These are phyloP conservation scores for Tolypocladium pustulatum DNA, from an alignment of 2,329 filamentous ascomycete species.

Conservation along the genomic window DNA sequence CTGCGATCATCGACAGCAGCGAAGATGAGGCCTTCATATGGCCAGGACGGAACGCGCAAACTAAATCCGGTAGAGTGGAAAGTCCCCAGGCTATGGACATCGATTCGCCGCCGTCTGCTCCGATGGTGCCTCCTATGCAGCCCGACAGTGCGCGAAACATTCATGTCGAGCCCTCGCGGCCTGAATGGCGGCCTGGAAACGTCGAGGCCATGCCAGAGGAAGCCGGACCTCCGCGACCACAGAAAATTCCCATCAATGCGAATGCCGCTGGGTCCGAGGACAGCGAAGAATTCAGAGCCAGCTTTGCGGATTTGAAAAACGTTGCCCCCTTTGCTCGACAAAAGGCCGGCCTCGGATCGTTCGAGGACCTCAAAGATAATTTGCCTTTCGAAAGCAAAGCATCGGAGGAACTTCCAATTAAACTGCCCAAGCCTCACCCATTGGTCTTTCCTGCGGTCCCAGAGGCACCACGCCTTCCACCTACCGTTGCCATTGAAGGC, in stretches of 20 bases:
- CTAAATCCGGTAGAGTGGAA: conserved; percentile 18
- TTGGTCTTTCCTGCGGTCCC: conserved; percentile 39
- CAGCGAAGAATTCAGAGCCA: conserved; percentile 42
- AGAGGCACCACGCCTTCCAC: conserved; percentile 35
- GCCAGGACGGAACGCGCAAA: conserved; percentile 22
- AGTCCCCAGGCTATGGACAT: conserved; percentile 57
- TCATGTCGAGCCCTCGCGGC: conserved; percentile 45
- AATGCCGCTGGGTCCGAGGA: conserved; percentile 43
- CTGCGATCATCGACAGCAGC: conserved; percentile 36
- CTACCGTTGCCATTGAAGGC: conserved; percentile 29
- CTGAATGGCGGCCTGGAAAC: conserved; percentile 48
- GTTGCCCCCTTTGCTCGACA: conserved; percentile 42
- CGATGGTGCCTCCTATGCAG: conserved; percentile 9
- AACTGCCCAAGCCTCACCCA: conserved; percentile 19
- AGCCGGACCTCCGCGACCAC: conserved; percentile 7
- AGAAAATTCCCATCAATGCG: conserved; percentile 14
- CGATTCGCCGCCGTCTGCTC: conserved; percentile 36
- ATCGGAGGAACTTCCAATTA: conserved; percentile 28
- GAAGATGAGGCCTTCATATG: conserved; percentile 27
- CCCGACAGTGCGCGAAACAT: conserved; percentile 36
- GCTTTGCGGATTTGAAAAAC: conserved; percentile 44
- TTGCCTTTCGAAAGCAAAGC: conserved; percentile 47
- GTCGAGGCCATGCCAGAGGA: conserved; percentile 16
- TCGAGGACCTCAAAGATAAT: conserved; percentile 43
- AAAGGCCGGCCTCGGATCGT: conserved; percentile 39